Base-by-base conservation (phyloP, 1,139 yeast species). In the Nakaseomyces uthaithaninus region DNA sequence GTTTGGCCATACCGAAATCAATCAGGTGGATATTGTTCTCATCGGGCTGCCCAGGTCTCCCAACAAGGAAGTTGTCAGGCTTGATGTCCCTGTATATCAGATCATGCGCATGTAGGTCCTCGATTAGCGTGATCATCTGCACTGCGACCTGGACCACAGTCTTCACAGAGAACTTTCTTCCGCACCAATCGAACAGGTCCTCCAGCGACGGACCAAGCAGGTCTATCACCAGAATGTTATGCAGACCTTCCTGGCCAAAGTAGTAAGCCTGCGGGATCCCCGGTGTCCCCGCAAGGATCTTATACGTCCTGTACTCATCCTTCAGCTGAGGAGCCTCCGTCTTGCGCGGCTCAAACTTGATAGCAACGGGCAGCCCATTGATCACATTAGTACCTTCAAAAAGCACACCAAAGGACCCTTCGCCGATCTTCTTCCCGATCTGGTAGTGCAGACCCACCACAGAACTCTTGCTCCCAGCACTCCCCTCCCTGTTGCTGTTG, bases 51-150 rank as follows among this genome's bases (percentile, higher is more conserved):
- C 76, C 77, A 4, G 80, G 83, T 59, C 77, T 85, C 17, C 98
- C 98, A 93, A 91, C 89, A 54, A 91, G 71, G 59, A 91, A 91
- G 66, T 91, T 91, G 62, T 91, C 98, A 3, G 98, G 98, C 62
- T 91, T 80, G 52, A 80, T 80, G 59, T 80, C 89, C 54, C 89
- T 69, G 61, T 80, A 81, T 42, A 81, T 81, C 46, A 81, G 63
- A 57, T 80, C 81, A 54, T 77, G 77, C 36, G 75, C 75, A 57
- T 81, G 91, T 39, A 81, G 72, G 38, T 72, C 69, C 58, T 80
- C 80, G 39, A 81, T 80, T 49, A 81, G 59, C 39, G 72, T 64
- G 44, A 81, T 75, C 91, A 81, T 81, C 59, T 81, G 89, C 42
- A 74, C 77, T 2, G 87, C 84, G 17, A 80, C 76, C 55, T 78